Evolutionary conservation across 2,329 filamentous ascomycete genomes (phyloP).

Genomic region (Alternaria tenuissima): DNA sequence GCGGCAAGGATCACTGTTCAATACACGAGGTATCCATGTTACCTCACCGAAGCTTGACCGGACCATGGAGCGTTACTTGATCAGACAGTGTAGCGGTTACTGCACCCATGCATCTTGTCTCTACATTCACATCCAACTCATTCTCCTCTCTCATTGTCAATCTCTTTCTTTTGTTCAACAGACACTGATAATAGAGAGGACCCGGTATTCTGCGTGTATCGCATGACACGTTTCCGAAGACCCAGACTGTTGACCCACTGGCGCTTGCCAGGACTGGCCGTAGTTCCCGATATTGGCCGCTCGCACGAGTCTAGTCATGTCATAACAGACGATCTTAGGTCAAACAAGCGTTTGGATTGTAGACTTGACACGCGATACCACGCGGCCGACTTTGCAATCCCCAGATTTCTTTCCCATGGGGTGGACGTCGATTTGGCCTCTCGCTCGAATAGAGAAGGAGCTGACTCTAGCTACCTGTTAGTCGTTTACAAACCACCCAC

Average conservation of each 20-base stretch:
- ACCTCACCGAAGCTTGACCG: neutral
- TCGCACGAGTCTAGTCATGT: neutral
- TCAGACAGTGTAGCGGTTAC: neutral
- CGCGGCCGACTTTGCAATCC: neutral
- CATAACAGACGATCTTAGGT: neutral
- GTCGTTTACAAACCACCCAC: neutral
- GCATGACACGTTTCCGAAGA: neutral
- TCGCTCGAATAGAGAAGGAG: neutral
- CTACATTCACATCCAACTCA: neutral
- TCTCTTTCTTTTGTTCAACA: neutral
- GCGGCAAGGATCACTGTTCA: neutral
- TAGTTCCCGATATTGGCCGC: neutral
- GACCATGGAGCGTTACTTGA: neutral
- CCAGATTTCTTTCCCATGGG: neutral
- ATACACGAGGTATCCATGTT: neutral
- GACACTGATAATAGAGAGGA: neutral
- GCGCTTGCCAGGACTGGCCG: neutral
- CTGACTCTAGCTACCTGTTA: neutral
- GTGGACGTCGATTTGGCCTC: neutral
- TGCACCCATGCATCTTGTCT: neutral
- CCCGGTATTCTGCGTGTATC: neutral
- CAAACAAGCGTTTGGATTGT: neutral
- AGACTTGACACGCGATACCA: neutral
- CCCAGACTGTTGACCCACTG: neutral
- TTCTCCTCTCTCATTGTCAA: neutral